Conservation (phyloP, 208 protist genomes). For the Trypanosoma rangeli region DNA sequence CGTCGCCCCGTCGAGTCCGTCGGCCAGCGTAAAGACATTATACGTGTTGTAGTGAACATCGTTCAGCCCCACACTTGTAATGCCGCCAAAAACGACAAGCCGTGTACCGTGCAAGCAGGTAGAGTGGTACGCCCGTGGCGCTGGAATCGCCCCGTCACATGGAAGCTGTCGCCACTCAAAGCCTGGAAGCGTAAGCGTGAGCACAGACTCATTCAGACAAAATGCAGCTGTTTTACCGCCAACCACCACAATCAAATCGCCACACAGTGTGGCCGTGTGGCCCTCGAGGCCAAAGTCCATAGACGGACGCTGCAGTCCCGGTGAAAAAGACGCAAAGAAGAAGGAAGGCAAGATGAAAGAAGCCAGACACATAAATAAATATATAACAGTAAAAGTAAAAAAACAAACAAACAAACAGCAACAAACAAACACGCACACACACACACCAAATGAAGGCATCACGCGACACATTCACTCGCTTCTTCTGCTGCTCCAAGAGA, state of each 20-base stretch:
- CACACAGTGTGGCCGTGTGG: conserved; percentile 24
- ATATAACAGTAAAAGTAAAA: not conserved
- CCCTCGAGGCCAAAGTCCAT: conserved; percentile 23
- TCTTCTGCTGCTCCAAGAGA: not conserved
- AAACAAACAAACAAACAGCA: not conserved
- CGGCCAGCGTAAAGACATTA: conserved; percentile 17
- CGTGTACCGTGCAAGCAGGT: conserved; percentile 13
- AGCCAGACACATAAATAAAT: conserved; percentile 13
- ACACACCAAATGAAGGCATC: not conserved
- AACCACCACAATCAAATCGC: conserved; percentile 23
- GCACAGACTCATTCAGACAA: conserved; percentile 16
- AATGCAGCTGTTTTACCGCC: conserved; percentile 24
- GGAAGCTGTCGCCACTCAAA: conserved; percentile 8
- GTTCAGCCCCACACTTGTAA: conserved; percentile 23
- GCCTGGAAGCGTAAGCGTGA: conserved; percentile 8
- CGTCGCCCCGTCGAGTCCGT: conserved; percentile 9
- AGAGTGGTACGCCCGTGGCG: conserved; percentile 24
- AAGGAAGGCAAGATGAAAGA: conserved; percentile 14
- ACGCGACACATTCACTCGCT: not conserved
- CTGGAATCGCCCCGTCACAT: conserved; percentile 9
- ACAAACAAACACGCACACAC: not conserved
- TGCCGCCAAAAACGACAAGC: conserved; percentile 23
- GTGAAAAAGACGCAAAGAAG: conserved; percentile 23
- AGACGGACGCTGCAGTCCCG: not conserved
- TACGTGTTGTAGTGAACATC: conserved; percentile 32